phyloP scores from a whole-genome alignment of 2,329 filamentous ascomycete species.

The Chrysosporium keratinophilum region DNA sequence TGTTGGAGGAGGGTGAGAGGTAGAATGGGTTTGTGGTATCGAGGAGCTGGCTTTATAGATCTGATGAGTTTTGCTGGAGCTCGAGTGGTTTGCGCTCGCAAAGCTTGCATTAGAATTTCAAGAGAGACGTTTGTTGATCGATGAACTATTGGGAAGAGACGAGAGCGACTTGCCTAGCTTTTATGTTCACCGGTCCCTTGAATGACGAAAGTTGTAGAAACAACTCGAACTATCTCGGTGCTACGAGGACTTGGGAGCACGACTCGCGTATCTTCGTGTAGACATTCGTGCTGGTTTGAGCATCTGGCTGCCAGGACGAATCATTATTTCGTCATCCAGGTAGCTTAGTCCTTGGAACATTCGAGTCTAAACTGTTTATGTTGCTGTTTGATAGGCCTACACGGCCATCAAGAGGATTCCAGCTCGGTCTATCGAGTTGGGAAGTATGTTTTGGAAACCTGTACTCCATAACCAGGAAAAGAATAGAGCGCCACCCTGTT shows the following conservation, averaged over 20 bases:
- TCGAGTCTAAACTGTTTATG: no score
- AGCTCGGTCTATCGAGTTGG: no score
- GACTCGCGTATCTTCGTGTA: not conserved
- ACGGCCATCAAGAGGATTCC: no score
- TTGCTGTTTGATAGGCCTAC: no score
- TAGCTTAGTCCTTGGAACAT: no score
- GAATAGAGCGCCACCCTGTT: no score
- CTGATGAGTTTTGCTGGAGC: not conserved
- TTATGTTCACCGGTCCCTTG: not conserved
- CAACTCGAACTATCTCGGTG: not conserved
- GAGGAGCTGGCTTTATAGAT: not conserved
- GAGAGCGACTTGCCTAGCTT: not conserved
- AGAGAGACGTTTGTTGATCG: not conserved
- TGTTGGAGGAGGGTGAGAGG: not conserved
- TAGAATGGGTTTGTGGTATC: not conserved
- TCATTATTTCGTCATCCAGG: no score
- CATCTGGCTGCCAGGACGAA: no score
- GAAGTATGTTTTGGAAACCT: no score
- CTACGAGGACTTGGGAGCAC: not conserved
- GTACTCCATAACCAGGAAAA: no score
- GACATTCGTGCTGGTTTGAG: no score
- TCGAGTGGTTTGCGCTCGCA: not conserved
- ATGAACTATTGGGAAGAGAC: not conserved
- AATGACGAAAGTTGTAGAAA: slow-evolving; percentile 1
- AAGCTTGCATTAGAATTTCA: not conserved